phyloP scores from a whole-genome alignment of 2,329 filamentous ascomycete genomes.

The Aureobasidium namibiae region DNA sequence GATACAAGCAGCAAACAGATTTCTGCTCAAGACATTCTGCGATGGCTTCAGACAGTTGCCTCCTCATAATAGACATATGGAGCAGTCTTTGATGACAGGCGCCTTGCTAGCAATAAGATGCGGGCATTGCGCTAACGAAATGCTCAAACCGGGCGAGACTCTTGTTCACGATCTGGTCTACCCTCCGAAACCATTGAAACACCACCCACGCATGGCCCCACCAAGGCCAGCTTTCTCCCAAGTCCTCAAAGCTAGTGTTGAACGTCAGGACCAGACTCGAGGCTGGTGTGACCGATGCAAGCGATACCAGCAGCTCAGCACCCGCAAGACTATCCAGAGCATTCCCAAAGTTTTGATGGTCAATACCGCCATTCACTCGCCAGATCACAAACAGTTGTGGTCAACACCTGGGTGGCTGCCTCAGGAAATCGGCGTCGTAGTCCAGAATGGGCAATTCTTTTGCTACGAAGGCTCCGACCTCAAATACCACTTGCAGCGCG shows the following conservation, averaged over 20 bases:
- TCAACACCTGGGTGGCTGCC: conserved; percentile 84
- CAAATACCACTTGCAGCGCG: conserved; percentile 67
- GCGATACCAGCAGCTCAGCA: conserved; percentile 79
- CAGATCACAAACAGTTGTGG: conserved; percentile 76
- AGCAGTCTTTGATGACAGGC: conserved; percentile 62
- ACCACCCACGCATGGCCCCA: conserved; percentile 37
- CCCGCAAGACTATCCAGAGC: conserved; percentile 72
- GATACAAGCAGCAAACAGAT: conserved; percentile 78
- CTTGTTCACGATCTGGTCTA: conserved; percentile 84
- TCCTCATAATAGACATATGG: conserved; percentile 56
- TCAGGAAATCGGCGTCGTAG: conserved; percentile 85
- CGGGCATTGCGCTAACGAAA: conserved; percentile 80
- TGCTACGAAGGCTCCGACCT: conserved; percentile 92
- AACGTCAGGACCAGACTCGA: conserved; percentile 77
- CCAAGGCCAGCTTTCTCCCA: conserved; percentile 64
- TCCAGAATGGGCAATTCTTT: conserved; percentile 85
- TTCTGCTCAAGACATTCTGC: conserved; percentile 65
- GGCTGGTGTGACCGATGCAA: conserved; percentile 92
- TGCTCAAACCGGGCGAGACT: conserved; percentile 66
- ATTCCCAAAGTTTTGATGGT: conserved; percentile 82
- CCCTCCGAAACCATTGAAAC: conserved; percentile 43
- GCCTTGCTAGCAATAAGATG: conserved; percentile 71
- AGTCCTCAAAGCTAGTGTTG: conserved; percentile 84
- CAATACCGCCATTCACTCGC: conserved; percentile 66
- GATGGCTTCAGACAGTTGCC: conserved; percentile 65